These are phyloP conservation scores for Penicillium sp. DNA, from an alignment of 2,329 filamentous ascomycete species.

Conservation along the genomic window DNA sequence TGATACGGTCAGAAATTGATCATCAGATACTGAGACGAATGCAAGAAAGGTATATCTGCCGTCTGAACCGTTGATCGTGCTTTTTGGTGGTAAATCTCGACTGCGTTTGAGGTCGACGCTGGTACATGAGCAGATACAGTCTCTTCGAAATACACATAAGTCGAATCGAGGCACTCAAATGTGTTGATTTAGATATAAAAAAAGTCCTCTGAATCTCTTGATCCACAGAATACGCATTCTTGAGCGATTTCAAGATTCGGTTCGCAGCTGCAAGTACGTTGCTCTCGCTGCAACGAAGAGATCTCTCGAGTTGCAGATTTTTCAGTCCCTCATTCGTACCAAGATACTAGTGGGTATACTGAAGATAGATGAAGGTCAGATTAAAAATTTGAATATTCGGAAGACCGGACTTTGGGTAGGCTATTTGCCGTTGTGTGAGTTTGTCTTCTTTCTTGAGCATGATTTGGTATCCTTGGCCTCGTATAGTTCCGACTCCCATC, in stretches of 20 bases:
- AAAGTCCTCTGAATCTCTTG: neutral
- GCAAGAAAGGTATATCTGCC: neutral
- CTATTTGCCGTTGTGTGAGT: neutral
- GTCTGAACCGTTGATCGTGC: neutral
- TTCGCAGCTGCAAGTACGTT: neutral
- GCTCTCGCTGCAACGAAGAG: neutral
- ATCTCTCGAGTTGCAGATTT: neutral
- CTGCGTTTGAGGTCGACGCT: neutral
- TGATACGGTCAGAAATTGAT: neutral
- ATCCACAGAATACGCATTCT: neutral
- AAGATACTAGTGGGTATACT: neutral
- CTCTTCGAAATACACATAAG: too few species aligned
- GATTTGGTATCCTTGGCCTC: neutral
- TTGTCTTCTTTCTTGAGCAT: neutral
- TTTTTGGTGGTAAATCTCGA: neutral
- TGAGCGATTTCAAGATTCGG: neutral
- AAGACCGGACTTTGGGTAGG: neutral
- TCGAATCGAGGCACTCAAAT: neutral
- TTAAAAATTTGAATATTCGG: neutral
- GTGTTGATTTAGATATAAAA: neutral
- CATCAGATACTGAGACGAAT: neutral
- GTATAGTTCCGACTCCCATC: neutral
- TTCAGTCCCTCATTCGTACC: neutral
- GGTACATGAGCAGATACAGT: neutral
- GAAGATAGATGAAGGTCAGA: neutral